Conservation (phyloP, 495 filamentous ascomycete genomes). For the Ramalina peruviana region DNA sequence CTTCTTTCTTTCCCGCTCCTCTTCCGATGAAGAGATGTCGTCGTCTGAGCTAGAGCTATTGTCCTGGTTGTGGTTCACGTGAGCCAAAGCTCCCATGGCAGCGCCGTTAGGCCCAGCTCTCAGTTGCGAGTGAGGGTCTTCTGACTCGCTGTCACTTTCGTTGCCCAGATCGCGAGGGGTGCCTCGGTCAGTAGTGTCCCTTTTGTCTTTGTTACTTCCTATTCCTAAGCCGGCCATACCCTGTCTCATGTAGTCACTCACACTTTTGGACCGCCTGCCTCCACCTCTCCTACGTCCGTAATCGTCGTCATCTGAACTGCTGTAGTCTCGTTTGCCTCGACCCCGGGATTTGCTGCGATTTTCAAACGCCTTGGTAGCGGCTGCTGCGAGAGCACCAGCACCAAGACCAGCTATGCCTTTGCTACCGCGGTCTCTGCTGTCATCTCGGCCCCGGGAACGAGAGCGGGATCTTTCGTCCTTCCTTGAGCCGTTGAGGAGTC, state of each 20-base stretch:
- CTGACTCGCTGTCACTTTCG: conserved; percentile 31
- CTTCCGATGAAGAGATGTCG: conserved; percentile 40
- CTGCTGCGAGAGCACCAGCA: conserved; percentile 58
- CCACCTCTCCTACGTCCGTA: conserved; percentile 30
- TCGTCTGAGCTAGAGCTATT: conserved; percentile 26
- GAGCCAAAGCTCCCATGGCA: conserved; percentile 29
- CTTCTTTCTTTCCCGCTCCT: conserved; percentile 60
- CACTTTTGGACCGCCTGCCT: conserved; percentile 40
- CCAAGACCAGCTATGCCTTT: conserved; percentile 40
- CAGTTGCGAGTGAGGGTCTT: conserved; percentile 18
- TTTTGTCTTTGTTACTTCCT: conserved; percentile 23
- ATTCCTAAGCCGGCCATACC: conserved; percentile 39
- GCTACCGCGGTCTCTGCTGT: conserved; percentile 27
- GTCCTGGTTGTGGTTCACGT: conserved; percentile 21
- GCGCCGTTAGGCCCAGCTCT: conserved; percentile 14
- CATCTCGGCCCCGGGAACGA: conserved; percentile 31
- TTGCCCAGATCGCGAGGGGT: conserved; percentile 31
- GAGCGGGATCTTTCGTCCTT: conserved; percentile 45
- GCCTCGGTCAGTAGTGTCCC: conserved; percentile 19
- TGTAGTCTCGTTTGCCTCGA: conserved; percentile 22
- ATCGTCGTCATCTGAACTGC: conserved; percentile 39
- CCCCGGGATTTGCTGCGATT: conserved; percentile 53
- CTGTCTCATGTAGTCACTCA: conserved; percentile 39
- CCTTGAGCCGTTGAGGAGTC: conserved; percentile 60
- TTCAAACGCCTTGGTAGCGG: conserved; percentile 67